A percentile compares a stretch with the other conserved stretches of the same genome.
phyloP scores from a whole-genome alignment of 208 protist genomes.

The Balamuthia mandrillaris region DNA sequence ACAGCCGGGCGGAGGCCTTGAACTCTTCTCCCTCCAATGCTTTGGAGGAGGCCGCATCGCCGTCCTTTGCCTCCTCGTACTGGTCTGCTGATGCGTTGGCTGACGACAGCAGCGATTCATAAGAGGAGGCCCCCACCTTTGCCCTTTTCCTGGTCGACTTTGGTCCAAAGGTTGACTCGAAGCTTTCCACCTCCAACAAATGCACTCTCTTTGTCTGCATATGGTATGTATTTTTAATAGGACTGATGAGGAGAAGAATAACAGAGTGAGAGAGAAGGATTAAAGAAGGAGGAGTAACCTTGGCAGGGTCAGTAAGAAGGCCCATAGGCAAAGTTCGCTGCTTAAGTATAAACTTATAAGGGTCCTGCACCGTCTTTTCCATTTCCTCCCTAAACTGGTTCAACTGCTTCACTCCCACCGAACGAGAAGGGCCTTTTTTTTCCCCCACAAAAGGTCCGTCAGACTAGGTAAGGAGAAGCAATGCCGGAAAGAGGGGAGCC shows the following conservation, averaged over 20 bases:
- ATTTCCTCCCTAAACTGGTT: conserved; percentile 93
- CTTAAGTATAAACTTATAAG: conserved; percentile 95
- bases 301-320: conserved; percentile 82
- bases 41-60: conserved; percentile 44
- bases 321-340: conserved; percentile 94
- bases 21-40: conserved; percentile 39
- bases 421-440: conserved; percentile 85
- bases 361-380: conserved; percentile 88
- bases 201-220: conserved; percentile 75
- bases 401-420: conserved; percentile 92
- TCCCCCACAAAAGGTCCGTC: background rate
- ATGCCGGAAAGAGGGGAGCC: background rate
- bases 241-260: background rate
- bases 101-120: background rate
- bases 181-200: conserved; percentile 90
- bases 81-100: background rate
- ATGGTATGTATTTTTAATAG: background rate
- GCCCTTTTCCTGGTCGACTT: conserved; percentile 87
- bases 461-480: background rate
- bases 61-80: background rate
- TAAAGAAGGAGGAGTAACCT: background rate
- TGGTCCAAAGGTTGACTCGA: conserved; percentile 91
- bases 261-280: background rate
- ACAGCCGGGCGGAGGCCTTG: conserved; percentile 57
- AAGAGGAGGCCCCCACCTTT: conserved; percentile 52